Percentiles rank a stretch among this genome's conserved stretches.
Conservation (phyloP, 768 basidiomycete genomes). For the Rhodocollybia butyracea region DNA sequence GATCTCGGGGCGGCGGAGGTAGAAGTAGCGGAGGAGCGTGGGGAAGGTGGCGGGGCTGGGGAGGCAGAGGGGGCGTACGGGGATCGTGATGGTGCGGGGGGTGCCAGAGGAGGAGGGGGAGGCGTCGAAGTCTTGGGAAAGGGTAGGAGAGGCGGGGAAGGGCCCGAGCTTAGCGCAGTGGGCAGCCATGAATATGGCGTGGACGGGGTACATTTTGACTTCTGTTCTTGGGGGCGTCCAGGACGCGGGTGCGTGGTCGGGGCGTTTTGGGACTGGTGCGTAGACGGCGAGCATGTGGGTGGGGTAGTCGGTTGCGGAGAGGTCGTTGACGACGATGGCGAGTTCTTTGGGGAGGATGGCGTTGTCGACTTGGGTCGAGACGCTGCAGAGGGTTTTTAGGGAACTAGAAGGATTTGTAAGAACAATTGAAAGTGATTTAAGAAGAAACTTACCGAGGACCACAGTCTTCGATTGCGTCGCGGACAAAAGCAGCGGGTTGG, state of each 20-base stretch:
- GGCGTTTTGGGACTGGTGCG: conserved; percentile 18
- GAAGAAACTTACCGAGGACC: conserved; percentile 36
- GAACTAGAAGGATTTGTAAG: conserved; percentile 24
- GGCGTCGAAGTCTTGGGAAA: conserved; percentile 21
- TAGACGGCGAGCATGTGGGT: conserved; percentile 54
- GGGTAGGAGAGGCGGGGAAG: conserved; percentile 37
- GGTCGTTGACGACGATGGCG: conserved; percentile 34
- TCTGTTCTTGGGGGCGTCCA: conserved; percentile 15
- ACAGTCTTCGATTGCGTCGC: conserved; percentile 37
- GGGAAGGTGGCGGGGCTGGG: conserved; percentile 63
- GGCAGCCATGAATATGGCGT: conserved; percentile 66
- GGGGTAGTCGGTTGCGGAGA: conserved; percentile 30
- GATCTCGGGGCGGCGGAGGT: conserved; percentile 51
- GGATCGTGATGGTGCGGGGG: conserved; percentile 39
- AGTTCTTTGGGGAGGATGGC: conserved; percentile 41
- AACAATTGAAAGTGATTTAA: neutral
- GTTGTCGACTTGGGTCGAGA: conserved; percentile 24
- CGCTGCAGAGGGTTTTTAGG: conserved; percentile 36
- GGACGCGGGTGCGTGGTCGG: conserved; percentile 15
- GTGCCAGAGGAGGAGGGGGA: conserved; percentile 27
- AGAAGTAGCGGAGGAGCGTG: conserved; percentile 59
- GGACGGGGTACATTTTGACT: conserved; percentile 59
- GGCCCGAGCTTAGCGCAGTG: conserved; percentile 64
- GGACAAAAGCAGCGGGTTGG: conserved; percentile 43
- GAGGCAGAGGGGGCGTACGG: conserved; percentile 60